These are phyloP conservation scores for Monosporascus ibericus DNA, from an alignment of 2,329 filamentous ascomycete genomes.

Conservation along the genomic window DNA sequence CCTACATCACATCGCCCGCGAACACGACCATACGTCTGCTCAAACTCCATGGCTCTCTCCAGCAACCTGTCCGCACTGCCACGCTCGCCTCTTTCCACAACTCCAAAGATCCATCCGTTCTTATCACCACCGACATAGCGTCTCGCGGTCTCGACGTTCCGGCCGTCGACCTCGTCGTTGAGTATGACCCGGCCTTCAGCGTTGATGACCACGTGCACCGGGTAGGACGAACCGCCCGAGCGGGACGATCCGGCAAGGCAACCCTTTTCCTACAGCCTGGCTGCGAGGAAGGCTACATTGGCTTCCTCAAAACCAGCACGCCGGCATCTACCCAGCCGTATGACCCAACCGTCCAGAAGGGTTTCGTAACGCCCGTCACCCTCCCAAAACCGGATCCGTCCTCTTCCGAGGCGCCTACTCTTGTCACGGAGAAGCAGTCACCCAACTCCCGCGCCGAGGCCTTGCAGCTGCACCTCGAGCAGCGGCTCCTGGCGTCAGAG, in stretches of 20 bases:
- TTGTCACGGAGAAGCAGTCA: slow-evolving; percentile 33
- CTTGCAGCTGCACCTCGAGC: slow-evolving; percentile 54
- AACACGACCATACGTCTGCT: slow-evolving; percentile 72
- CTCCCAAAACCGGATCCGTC: slow-evolving; percentile 52
- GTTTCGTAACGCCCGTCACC: slow-evolving; percentile 54
- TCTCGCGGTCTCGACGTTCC: slow-evolving; percentile 93
- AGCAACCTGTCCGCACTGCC: slow-evolving; percentile 79
- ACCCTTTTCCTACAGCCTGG: slow-evolving; percentile 87
- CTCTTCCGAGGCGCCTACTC: slow-evolving; percentile 48
- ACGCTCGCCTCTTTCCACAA: slow-evolving; percentile 76
- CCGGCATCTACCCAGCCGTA: slow-evolving; percentile 45
- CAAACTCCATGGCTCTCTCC: slow-evolving; percentile 85
- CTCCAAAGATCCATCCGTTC: slow-evolving; percentile 67
- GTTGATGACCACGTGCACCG: slow-evolving; percentile 91
- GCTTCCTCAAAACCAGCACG: slow-evolving; percentile 53
- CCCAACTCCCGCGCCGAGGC: slow-evolving; percentile 47
- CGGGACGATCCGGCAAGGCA: slow-evolving; percentile 80
- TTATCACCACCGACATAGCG: slow-evolving; percentile 92
- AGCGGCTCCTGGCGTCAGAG: slow-evolving; percentile 43
- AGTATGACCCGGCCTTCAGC: slow-evolving; percentile 94
- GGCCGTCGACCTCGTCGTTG: slow-evolving; percentile 88
- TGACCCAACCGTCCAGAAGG: slow-evolving; percentile 56
- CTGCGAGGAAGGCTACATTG: slow-evolving; percentile 84
- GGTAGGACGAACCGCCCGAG: slow-evolving; percentile 89
- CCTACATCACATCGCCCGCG: slow-evolving; percentile 66